Evolutionary conservation across 1,139 yeast genomes (phyloP).

Genomic region (Kurtzmaniella quercitrusa): DNA sequence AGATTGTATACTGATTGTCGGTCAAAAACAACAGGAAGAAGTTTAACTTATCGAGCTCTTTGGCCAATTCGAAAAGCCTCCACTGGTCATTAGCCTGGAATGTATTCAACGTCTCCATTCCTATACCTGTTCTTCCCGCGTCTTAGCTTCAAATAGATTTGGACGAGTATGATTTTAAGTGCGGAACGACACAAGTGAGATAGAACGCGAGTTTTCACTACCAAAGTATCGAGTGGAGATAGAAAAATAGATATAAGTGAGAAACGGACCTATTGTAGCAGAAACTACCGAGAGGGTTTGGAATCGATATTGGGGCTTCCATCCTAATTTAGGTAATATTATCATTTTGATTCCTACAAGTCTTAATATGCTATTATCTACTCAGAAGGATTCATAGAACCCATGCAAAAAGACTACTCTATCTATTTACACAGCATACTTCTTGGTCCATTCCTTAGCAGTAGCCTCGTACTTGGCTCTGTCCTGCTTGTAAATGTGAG

Average conservation of each 20-base stretch:
- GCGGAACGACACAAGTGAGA: neutral
- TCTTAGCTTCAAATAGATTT: neutral
- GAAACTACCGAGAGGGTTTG: too few relatives aligned
- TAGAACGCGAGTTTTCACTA: neutral
- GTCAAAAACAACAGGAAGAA: constrained; percentile 58
- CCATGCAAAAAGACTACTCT: constrained; percentile 6
- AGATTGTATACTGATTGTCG: constrained; percentile 56
- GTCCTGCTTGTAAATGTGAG: constrained; percentile 94
- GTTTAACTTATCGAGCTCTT: constrained; percentile 39
- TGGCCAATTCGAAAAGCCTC: constrained; percentile 45
- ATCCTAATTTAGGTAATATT: too few relatives aligned
- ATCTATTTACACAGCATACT: constrained; percentile 74
- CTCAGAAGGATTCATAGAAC: constrained; percentile 2
- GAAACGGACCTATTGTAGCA: too few relatives aligned
- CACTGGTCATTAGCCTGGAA: constrained; percentile 40
- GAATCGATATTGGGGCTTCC: too few relatives aligned
- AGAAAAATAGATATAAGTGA: neutral
- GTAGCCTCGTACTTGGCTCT: constrained; percentile 93
- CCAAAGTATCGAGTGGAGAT: neutral
- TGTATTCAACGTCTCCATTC: constrained; percentile 41
- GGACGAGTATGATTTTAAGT: neutral
- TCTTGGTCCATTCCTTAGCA: constrained; percentile 98
- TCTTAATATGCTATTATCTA: constrained; percentile 2
- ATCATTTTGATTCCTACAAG: too few relatives aligned
- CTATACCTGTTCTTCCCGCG: neutral